These are phyloP conservation scores for Scleromitrula shiraiana DNA, from an alignment of 2,329 filamentous ascomycete genomes.

Conservation along the genomic window DNA sequence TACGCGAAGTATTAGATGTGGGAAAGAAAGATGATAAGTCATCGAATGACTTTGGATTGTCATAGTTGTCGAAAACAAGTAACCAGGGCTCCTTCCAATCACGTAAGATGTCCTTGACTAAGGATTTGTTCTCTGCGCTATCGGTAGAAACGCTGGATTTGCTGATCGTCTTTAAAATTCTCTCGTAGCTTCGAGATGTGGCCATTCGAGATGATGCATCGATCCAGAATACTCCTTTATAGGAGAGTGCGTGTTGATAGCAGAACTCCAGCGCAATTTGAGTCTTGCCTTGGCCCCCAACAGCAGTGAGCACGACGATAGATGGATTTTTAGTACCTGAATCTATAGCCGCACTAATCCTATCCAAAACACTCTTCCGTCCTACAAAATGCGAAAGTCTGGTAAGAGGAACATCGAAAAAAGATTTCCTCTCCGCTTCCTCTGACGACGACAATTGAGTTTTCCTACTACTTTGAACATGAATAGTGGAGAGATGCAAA, in stretches of 20 bases:
- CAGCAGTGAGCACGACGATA: background rate
- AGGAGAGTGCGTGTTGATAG: background rate
- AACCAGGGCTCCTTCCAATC: constrained; percentile 14
- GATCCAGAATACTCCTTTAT: constrained; percentile 19
- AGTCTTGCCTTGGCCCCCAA: constrained; percentile 10
- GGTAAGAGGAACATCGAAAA: background rate
- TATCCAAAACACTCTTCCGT: background rate
- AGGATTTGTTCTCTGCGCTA: background rate
- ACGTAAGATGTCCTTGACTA: constrained; percentile 8
- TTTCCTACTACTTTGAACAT: background rate
- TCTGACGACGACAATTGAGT: background rate
- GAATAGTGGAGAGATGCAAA: constrained; percentile 2
- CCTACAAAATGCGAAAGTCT: constrained; percentile 1
- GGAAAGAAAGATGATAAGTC: constrained; percentile 4
- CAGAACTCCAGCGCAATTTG: constrained; percentile 6
- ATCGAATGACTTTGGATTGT: constrained; percentile 12
- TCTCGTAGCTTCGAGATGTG: constrained; percentile 11
- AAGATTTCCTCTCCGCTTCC: background rate
- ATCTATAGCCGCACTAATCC: background rate
- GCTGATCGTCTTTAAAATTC: constrained; percentile 11
- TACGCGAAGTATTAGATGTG: background rate
- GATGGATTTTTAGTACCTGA: background rate
- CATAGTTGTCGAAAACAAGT: constrained; percentile 22
- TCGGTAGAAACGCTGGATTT: background rate
- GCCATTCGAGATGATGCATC: constrained; percentile 14